A percentile compares a stretch with the other conserved stretches of the same genome.
Evolutionary conservation across 495 filamentous ascomycete species (phyloP).

Genomic region (Penicillium samsonianum): DNA sequence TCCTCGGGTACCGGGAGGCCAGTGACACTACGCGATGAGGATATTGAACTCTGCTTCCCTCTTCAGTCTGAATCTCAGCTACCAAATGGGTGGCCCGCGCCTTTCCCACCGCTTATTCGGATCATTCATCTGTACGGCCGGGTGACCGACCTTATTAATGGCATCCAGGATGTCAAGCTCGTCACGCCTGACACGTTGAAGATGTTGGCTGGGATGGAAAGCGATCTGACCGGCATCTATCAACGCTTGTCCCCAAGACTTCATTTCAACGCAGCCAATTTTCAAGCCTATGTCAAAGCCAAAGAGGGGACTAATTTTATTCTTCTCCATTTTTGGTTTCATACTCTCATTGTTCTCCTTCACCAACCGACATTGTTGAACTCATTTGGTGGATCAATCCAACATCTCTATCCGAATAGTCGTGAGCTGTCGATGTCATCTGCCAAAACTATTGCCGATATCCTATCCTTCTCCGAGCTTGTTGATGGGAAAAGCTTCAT

Average conservation of each 20-base stretch:
- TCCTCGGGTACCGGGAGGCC: constrained; percentile 80
- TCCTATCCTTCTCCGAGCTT: constrained; percentile 74
- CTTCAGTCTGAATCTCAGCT: constrained; percentile 59
- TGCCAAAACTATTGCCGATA: constrained; percentile 85
- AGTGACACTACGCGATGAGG: constrained; percentile 76
- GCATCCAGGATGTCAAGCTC: constrained; percentile 72
- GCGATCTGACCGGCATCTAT: constrained; percentile 75
- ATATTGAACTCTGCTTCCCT: constrained; percentile 77
- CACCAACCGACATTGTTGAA: constrained; percentile 80
- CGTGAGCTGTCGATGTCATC: constrained; percentile 83
- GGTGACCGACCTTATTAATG: constrained; percentile 80
- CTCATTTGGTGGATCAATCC: constrained; percentile 68
- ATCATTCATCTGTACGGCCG: constrained; percentile 83
- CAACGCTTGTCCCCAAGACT: constrained; percentile 69
- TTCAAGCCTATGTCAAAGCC: constrained; percentile 71
- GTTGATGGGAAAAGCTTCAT: constrained; percentile 79
- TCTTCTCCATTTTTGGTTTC: constrained; percentile 89
- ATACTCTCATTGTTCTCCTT: constrained; percentile 79
- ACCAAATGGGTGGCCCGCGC: constrained; percentile 65
- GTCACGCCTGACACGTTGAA: constrained; percentile 70
- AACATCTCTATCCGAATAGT: constrained; percentile 72
- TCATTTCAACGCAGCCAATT: constrained; percentile 78
- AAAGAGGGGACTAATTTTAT: constrained; percentile 83
- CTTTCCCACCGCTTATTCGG: constrained; percentile 75
- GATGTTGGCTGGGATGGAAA: constrained; percentile 70